Evolutionary conservation across 2,329 filamentous ascomycete genomes (phyloP), one percentile per base, ranked within the genome.

Genomic region (Rutstroemia sp.): DNA sequence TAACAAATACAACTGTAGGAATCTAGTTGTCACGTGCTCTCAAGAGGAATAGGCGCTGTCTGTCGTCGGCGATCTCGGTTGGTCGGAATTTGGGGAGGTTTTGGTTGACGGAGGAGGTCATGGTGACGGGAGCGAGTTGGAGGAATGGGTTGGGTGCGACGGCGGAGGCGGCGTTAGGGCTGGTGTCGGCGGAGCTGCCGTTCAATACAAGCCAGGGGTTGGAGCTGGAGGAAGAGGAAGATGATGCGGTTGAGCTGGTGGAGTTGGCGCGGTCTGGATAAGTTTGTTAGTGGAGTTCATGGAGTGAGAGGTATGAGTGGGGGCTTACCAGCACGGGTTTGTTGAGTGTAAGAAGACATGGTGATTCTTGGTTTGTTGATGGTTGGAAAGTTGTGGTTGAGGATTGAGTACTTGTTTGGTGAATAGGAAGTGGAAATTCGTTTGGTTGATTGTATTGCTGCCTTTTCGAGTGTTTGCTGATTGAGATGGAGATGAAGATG

Each of bases 131-230:
- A 14, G 53, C 34, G 9, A 56, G 53, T 37, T 56, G 47, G n/a
- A 56, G 47, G 38, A 45, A 56, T 2, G 53, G 53, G 25, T 56
- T 56, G 19, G 23, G 44, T 18, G 23, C 37, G 6, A 18, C 21
- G 27, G 16, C 19, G 18, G 27, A 21, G n/a, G 19, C 25, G 39
- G 4, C 27, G 27, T 9, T 51, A 6, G 53, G 53, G 9, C 38
- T 56, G 10, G 47, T 51, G 47, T n/a, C 39, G 19, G 39, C 3
- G 23, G 49, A 51, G 49, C n/a, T 12, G 0, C 47, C 53, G 25
- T 56, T 56, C 7, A 56, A 47, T 7, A 56, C 23, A 39, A 56
- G 53, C 53, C 53, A 56, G 10, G 37, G 37, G 48, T 50, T 39
- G 21, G 37, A 45, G 25, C 23, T 34, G 30, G 44, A 23, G 16